Percentiles rank a stretch among this genome's conserved stretches.
Evolutionary conservation across 768 basidiomycete genomes (phyloP).

Genomic region (Hericium erinaceus): DNA sequence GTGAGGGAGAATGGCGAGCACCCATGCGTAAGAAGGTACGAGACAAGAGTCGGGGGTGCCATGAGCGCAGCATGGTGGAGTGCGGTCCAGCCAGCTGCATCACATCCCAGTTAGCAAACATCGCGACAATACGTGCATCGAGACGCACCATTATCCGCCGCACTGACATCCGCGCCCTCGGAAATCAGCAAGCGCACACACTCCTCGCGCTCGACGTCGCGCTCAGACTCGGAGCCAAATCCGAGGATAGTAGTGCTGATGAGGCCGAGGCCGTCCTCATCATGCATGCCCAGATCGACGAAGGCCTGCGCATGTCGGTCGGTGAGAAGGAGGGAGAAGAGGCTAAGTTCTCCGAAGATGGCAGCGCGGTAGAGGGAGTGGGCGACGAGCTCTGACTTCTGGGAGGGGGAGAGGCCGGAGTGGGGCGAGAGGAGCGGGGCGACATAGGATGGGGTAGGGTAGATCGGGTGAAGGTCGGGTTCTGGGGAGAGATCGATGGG

Average conservation of each 20-base stretch:
- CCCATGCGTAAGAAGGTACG: conserved; percentile 87
- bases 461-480: conserved; percentile 73
- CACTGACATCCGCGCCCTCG: conserved; percentile 61
- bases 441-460: conserved; percentile 60
- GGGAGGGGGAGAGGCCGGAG: conserved; percentile 57
- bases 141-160: conserved; percentile 54
- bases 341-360: conserved; percentile 64
- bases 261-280: conserved; percentile 81
- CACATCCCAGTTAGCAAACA: background rate
- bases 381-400: conserved; percentile 60
- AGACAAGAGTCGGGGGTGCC: conserved; percentile 84
- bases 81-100: conserved; percentile 86
- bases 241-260: conserved; percentile 73
- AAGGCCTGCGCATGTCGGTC: conserved; percentile 57
- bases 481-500: conserved; percentile 55
- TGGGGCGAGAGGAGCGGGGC: conserved; percentile 53
- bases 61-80: conserved; percentile 86
- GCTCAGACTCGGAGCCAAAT: conserved; percentile 72
- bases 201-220: conserved; percentile 86
- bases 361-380: conserved; percentile 73
- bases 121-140: background rate
- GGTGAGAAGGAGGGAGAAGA: conserved; percentile 63
- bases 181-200: conserved; percentile 71
- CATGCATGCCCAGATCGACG: conserved; percentile 60
- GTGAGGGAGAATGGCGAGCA: conserved; percentile 77